A percentile compares a stretch with the other conserved stretches of the same genome.
Evolutionary conservation across 73 alveolate species (phyloP).

Genomic region (Effrenium voratum): DNA sequence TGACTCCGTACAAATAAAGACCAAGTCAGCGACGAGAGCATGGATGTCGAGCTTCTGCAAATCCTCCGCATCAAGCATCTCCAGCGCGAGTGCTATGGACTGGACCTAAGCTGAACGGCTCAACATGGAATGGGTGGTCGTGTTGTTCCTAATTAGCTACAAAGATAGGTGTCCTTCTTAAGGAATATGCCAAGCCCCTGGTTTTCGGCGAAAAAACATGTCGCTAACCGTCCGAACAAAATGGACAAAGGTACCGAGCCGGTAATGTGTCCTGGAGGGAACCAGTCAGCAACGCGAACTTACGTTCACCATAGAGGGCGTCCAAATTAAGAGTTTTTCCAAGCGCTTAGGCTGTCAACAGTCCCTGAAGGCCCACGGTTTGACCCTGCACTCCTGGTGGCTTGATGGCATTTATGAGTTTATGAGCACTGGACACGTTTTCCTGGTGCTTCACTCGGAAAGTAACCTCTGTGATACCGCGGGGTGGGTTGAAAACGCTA

Average conservation of each 20-base stretch:
- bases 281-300: no score
- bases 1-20: background rate
- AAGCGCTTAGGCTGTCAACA: background rate
- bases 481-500: background rate
- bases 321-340: background rate
- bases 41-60: constrained; percentile 36
- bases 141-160: background rate
- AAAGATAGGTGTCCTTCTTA: no score
- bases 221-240: no score
- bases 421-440: no score
- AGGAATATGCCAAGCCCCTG: no score
- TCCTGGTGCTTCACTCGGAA: background rate
- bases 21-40: background rate
- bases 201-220: no score
- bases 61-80: background rate
- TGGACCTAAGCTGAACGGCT: background rate
- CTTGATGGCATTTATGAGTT: no score
- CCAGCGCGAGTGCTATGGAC: constrained; percentile 25
- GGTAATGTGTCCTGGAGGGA: background rate
- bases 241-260: no score
- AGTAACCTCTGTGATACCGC: background rate
- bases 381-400: no score
- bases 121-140: background rate
- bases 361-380: no score
- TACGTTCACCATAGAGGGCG: background rate